A percentile compares a stretch with the other conserved stretches of the same genome.
Conservation (phyloP, 257 asterid genomes). For the Cinchona pubescens region DNA sequence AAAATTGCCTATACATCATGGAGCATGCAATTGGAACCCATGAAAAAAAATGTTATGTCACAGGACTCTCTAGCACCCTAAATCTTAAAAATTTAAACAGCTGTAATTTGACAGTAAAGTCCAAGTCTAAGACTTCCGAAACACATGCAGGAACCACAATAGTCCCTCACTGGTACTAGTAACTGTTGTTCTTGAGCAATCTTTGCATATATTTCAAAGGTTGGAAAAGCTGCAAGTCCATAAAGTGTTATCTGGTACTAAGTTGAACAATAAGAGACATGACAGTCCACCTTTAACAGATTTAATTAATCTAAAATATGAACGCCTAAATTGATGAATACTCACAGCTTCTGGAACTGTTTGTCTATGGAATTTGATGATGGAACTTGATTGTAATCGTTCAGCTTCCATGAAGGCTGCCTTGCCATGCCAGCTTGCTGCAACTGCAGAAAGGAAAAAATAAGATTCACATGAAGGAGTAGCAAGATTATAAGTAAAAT, state of each 20-base stretch:
- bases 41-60: too few relatives aligned
- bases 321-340: slow-evolving; percentile 2
- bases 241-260: too few relatives aligned
- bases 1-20: too few relatives aligned
- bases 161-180: background rate
- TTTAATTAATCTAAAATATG: background rate
- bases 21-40: too few relatives aligned
- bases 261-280: too few relatives aligned
- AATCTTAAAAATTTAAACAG: too few relatives aligned
- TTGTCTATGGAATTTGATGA: slow-evolving; percentile 50
- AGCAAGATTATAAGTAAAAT: background rate
- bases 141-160: background rate
- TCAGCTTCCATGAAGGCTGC: slow-evolving; percentile 52
- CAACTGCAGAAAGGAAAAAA: slow-evolving; percentile 35
- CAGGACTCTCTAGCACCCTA: too few relatives aligned
- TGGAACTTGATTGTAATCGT: slow-evolving; percentile 39
- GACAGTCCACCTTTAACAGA: background rate
- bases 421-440: slow-evolving; percentile 32
- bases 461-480: slow-evolving; percentile 13
- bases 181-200: background rate
- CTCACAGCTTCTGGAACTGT: slow-evolving; percentile 78
- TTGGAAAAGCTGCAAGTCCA: background rate
- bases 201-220: background rate
- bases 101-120: background rate
- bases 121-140: background rate